Percentiles rank a stretch among this genome's conserved stretches.
Evolutionary conservation across 2,329 filamentous ascomycete genomes (phyloP).

Genomic region (Sporothrix dimorphospora): DNA sequence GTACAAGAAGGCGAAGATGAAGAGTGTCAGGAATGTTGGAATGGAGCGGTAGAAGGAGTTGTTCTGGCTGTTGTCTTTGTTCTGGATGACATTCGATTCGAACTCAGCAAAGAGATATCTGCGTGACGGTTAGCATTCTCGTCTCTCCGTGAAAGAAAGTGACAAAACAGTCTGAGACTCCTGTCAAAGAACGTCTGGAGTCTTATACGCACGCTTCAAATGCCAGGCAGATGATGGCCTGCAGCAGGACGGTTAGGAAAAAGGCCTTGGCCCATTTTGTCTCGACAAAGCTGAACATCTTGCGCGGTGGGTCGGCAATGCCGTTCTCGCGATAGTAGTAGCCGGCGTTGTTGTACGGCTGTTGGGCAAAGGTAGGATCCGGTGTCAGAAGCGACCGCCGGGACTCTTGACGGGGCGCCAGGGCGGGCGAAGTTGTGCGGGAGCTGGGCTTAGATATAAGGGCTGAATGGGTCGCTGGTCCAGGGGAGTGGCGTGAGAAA

Average conservation of each 20-base stretch:
- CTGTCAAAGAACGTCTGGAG: not conserved
- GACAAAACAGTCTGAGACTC: not conserved
- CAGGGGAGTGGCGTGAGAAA: not conserved
- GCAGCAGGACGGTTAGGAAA: conserved; percentile 70
- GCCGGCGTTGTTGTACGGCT: conserved; percentile 40
- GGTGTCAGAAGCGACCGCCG: conserved; percentile 51
- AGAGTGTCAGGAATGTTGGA: conserved; percentile 91
- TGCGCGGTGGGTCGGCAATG: conserved; percentile 40
- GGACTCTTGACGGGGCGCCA: conserved; percentile 52
- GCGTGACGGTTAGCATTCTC: conserved; percentile 18
- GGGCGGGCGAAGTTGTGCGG: conserved; percentile 43
- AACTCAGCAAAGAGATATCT: conserved; percentile 92
- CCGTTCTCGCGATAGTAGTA: conserved; percentile 41
- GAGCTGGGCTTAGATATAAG: not conserved
- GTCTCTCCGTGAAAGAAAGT: not conserved
- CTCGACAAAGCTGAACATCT: conserved; percentile 75
- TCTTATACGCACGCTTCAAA: conserved; percentile 75
- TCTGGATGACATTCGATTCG: conserved; percentile 61
- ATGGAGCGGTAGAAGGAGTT: conserved; percentile 71
- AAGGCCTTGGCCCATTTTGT: conserved; percentile 90
- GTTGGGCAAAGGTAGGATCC: conserved; percentile 41
- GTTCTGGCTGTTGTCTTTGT: conserved; percentile 48
- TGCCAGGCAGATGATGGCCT: conserved; percentile 78
- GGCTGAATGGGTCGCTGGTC: not conserved
- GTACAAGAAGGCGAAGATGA: conserved; percentile 97